These are phyloP conservation scores for Vigna unguiculata DNA, from an alignment of 306 rosid genomes.

Conservation along the genomic window DNA sequence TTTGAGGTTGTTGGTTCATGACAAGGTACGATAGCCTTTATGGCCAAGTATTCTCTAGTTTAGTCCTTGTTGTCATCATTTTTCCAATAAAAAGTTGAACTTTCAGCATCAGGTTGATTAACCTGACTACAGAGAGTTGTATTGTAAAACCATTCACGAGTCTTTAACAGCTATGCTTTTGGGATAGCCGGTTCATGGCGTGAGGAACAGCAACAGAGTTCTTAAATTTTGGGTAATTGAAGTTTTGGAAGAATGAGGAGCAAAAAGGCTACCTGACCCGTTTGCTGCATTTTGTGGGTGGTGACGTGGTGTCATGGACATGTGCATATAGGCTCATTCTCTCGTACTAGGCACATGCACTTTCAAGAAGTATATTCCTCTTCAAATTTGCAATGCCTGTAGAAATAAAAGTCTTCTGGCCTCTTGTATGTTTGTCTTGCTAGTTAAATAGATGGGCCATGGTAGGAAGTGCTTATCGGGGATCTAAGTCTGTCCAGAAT, in stretches of 20 bases:
- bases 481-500: neutral
- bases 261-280: neutral
- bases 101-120: neutral
- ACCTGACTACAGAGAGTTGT: neutral
- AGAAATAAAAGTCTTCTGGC: constrained; percentile 32
- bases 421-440: constrained; percentile 31
- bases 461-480: constrained; percentile 22
- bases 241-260: neutral
- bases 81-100: neutral
- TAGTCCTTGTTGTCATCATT: neutral
- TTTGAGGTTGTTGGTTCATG: neutral
- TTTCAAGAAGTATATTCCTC: constrained; percentile 4
- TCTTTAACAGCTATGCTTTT: neutral
- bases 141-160: neutral
- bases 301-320: neutral
- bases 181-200: neutral
- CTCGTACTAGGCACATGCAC: neutral
- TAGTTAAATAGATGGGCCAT: constrained; percentile 5
- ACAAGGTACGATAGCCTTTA: neutral
- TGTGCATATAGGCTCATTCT: constrained; percentile 14
- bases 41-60: constrained; percentile 4
- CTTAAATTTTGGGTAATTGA: neutral
- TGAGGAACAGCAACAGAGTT: constrained; percentile 12
- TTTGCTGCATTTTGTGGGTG: neutral
- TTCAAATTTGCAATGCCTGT: constrained; percentile 13